A percentile compares a stretch with the other conserved stretches of the same genome.
Evolutionary conservation across 768 basidiomycete genomes (phyloP).

Genomic region (Russula compacta): DNA sequence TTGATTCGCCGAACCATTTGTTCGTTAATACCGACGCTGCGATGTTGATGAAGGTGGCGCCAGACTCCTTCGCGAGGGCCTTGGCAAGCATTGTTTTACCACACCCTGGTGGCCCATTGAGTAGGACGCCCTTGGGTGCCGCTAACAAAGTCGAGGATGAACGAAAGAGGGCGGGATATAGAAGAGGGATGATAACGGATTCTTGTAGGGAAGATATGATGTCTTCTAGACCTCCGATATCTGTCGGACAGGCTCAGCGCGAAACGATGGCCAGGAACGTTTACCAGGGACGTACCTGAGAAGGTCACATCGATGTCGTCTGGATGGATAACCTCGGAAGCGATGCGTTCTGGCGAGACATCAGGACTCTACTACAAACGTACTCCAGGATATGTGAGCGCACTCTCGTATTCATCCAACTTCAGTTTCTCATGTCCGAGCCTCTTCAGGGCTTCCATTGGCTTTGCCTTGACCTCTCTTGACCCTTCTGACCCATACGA

Average conservation of each 20-base stretch:
- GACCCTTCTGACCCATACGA: slow-evolving; percentile 39
- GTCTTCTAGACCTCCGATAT: slow-evolving; percentile 88
- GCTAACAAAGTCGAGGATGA: slow-evolving; percentile 73
- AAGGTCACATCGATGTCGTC: slow-evolving; percentile 78
- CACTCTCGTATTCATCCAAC: slow-evolving; percentile 88
- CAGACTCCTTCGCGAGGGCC: slow-evolving; percentile 93
- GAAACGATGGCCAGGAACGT: background rate
- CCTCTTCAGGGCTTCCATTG: slow-evolving; percentile 58
- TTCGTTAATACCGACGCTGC: slow-evolving; percentile 64
- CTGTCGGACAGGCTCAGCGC: slow-evolving; percentile 28
- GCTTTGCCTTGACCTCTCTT: slow-evolving; percentile 58
- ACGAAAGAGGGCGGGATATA: slow-evolving; percentile 82
- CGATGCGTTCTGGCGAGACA: slow-evolving; percentile 57
- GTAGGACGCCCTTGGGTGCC: slow-evolving; percentile 91
- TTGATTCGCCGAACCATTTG: slow-evolving; percentile 85
- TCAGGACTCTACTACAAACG: background rate
- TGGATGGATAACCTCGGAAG: slow-evolving; percentile 87
- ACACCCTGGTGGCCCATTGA: slow-evolving; percentile 96
- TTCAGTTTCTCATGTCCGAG: slow-evolving; percentile 65
- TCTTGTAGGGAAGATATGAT: slow-evolving; percentile 88
- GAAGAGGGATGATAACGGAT: slow-evolving; percentile 90
- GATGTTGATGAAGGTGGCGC: slow-evolving; percentile 93
- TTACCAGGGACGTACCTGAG: slow-evolving; percentile 39
- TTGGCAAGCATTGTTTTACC: slow-evolving; percentile 99
- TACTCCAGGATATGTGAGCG: slow-evolving; percentile 22